Base-by-base conservation (phyloP, 225 moss, liverwort and hornwort species). In the Bryum argenteum region DNA sequence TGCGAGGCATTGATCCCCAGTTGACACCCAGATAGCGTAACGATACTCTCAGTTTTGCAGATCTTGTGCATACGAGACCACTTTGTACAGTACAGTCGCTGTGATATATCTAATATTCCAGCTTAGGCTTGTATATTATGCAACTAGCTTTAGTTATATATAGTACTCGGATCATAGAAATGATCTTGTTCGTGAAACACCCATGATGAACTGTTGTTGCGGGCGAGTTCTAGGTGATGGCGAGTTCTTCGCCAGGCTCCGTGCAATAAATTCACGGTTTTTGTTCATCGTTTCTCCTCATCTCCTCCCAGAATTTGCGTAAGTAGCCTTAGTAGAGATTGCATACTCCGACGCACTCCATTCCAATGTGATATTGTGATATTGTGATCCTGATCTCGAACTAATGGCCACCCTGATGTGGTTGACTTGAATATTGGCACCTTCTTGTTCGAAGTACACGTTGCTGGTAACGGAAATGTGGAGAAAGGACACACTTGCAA, bases 1-100 rank as follows among this genome's bases (percentile, higher is more conserved):
- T 83, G 69, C 26, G 79, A 72, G 69, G 83, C 69, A 79, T 83
- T 17, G 83, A 79, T 69, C 75, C 76, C 12, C 76, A 79, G 18
- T 54, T 83, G 47, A 76, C 83, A 59, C 83, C 83, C 22, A 72
- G 83, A 69, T 83, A 50, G 65, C 60, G 14, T 9, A 17, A 6
- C 8, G 3, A 6, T 1, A 16, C 6, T 24, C 67, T 8, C 42
- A 53, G 8, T 13, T 67, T 67, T 72, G 75, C 75, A 52, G 69
- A 55, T 51, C 3, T 75, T 75, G 79, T 79, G 71, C 68, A 67
- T 74, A 61, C 57, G 57, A 28, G 26, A 10, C 4, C 16, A 58
- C 47, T 60, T 69, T 39, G 13, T 42, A 12, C 11, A 75, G 68
- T 82, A 82, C 75, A 78, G 54, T 60, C 26, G 15, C 33, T 42